These are phyloP conservation scores for Cryphonectria nitschkei DNA, from an alignment of 2,329 filamentous ascomycete species.

Conservation along the genomic window DNA sequence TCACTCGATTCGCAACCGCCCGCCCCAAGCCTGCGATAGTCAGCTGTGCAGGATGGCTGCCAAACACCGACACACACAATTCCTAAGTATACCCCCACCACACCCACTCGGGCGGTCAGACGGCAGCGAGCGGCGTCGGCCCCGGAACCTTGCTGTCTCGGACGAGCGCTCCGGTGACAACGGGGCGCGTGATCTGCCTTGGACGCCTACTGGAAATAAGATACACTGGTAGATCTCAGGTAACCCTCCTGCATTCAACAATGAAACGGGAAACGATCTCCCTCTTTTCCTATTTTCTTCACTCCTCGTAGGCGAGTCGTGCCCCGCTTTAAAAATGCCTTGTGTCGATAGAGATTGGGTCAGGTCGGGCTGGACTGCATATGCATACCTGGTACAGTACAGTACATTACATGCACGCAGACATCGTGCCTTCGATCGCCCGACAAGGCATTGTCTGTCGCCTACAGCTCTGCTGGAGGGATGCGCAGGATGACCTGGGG, in stretches of 20 bases:
- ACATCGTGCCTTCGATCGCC: not conserved
- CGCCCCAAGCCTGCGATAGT: not conserved
- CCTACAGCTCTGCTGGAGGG: not conserved
- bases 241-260: not conserved
- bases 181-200: constrained; percentile 3
- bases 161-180: not conserved
- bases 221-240: not conserved
- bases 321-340: not conserved
- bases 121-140: not conserved
- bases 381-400: not conserved
- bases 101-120: not conserved
- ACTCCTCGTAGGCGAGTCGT: not conserved
- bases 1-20: not conserved
- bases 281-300: not conserved
- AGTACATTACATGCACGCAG: not conserved
- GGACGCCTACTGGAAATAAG: not conserved
- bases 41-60: not conserved
- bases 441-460: not conserved
- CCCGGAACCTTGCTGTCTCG: not conserved
- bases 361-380: not conserved
- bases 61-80: not conserved
- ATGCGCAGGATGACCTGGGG: not conserved
- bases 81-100: not conserved
- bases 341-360: not conserved
- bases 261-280: not conserved